phyloP scores from a whole-genome alignment of 1,139 yeast genomes.

The Sugiyamaella neomexicana region DNA sequence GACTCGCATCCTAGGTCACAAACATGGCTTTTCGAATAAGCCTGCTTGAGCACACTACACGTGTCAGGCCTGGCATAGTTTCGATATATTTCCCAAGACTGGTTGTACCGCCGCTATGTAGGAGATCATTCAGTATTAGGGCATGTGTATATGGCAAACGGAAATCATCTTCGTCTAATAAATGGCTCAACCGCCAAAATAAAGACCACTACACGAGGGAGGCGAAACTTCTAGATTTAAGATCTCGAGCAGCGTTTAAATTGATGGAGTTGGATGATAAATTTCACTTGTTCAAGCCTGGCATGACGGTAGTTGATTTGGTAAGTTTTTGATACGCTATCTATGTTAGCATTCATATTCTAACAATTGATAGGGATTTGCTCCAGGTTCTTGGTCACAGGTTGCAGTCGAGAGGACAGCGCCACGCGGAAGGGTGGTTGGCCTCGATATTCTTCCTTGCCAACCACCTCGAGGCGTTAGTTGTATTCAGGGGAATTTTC shows the following conservation, averaged over 20 bases:
- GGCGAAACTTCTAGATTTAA: conserved; percentile 61
- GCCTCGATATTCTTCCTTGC: conserved; percentile 79
- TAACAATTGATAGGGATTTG: conserved; percentile 56
- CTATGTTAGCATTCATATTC: neutral
- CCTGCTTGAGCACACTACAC: neutral
- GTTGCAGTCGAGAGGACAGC: conserved; percentile 64
- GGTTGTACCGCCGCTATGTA: too few species aligned
- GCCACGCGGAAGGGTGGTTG: conserved; percentile 66
- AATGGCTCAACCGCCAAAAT: conserved; percentile 74
- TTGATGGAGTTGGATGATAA: conserved; percentile 62
- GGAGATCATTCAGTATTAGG: neutral
- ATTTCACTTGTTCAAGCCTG: conserved; percentile 56
- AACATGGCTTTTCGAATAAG: neutral
- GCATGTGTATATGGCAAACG: conserved; percentile 6
- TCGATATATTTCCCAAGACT: too few species aligned
- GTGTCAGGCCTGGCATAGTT: too few species aligned
- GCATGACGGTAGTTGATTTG: conserved; percentile 71
- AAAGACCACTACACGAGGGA: conserved; percentile 63
- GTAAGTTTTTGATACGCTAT: conserved; percentile 21
- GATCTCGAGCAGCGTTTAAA: conserved; percentile 91
- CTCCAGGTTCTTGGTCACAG: conserved; percentile 96
- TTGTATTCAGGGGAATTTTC: conserved; percentile 82
- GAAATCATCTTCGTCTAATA: conserved; percentile 50
- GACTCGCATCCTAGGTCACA: neutral
- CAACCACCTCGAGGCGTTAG: conserved; percentile 79